phyloP scores from a whole-genome alignment of 345 rosid species.

The Cardamine resedifolia region DNA sequence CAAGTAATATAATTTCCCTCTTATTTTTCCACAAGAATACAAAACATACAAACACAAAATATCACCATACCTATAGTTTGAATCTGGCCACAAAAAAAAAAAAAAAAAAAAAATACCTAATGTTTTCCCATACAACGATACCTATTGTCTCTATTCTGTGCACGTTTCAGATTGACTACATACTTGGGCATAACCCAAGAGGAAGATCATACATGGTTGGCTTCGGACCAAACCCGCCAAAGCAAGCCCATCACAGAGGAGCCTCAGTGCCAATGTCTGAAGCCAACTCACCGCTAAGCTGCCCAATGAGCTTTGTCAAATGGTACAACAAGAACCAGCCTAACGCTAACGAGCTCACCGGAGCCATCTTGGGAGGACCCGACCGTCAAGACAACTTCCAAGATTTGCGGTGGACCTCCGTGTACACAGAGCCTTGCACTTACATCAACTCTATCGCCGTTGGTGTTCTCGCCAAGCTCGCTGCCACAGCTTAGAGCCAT shows the following conservation, averaged over 20 bases:
- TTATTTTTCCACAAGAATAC: not conserved
- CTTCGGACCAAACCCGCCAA: conserved; percentile 75
- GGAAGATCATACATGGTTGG: conserved; percentile 94
- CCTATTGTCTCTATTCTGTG: not conserved
- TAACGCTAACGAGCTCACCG: conserved; percentile 78
- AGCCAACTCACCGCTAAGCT: conserved; percentile 34
- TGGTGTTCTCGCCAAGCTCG: conserved; percentile 76
- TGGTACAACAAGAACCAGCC: conserved; percentile 52
- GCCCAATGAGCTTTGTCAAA: conserved; percentile 64
- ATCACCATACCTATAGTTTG: not conserved
- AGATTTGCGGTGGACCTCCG: conserved; percentile 62
- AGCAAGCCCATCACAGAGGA: conserved; percentile 83
- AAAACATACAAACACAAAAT: not conserved
- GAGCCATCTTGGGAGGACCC: conserved; percentile 91
- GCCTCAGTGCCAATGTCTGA: conserved; percentile 54
- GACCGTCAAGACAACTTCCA: conserved; percentile 62
- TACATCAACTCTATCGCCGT: conserved; percentile 72
- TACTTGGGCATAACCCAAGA: conserved; percentile 71
- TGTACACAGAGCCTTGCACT: conserved; percentile 87
- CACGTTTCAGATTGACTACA: conserved; percentile 70
- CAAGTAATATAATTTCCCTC: conserved; percentile 45
- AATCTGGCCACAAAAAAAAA: not conserved
- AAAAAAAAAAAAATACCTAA: not conserved
- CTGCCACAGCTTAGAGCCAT: conserved; percentile 35
- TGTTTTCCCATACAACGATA: not conserved